A percentile compares a stretch with the other conserved stretches of the same genome.
phyloP scores from a whole-genome alignment of 1,284 basidiomycete genomes.

The Fistulina hepatica region DNA sequence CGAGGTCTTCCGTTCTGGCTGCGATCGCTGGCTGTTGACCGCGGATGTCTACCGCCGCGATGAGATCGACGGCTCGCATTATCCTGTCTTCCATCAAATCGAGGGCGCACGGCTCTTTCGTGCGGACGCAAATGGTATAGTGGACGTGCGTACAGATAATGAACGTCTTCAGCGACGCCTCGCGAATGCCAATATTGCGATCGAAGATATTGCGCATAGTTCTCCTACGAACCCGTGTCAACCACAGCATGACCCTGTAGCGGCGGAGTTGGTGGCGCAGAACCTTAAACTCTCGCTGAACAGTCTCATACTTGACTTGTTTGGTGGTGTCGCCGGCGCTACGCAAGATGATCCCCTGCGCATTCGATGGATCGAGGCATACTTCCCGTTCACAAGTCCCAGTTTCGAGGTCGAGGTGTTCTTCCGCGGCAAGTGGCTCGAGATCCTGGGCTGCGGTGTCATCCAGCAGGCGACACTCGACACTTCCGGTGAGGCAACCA shows the following conservation, averaged over 20 bases:
- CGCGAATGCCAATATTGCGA: constrained; percentile 62
- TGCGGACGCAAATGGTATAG: constrained; percentile 39
- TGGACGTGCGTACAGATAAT: constrained; percentile 57
- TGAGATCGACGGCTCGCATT: constrained; percentile 96
- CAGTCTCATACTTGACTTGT: constrained; percentile 75
- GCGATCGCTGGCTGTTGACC: constrained; percentile 81
- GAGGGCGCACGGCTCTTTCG: constrained; percentile 85
- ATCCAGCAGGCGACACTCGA: constrained; percentile 84
- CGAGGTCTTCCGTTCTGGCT: constrained; percentile 71
- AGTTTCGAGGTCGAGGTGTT: constrained; percentile 98
- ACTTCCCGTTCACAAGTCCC: constrained; percentile 96
- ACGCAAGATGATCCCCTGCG: constrained; percentile 56
- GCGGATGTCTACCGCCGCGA: constrained; percentile 99
- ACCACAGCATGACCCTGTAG: constrained; percentile 56
- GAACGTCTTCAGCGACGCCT: constrained; percentile 51
- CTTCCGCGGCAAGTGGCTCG: constrained; percentile 94
- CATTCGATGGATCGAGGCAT: constrained; percentile 96
- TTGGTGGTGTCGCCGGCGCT: constrained; percentile 47
- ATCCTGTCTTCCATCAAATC: constrained; percentile 98
- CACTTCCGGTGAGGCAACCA: constrained; percentile 67
- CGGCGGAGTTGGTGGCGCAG: constrained; percentile 63
- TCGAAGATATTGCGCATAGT: constrained; percentile 77
- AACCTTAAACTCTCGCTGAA: constrained; percentile 93
- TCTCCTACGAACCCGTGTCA: constrained; percentile 77
- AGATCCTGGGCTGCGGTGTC: constrained; percentile 92